A percentile compares a stretch with the other conserved stretches of the same genome.
Evolutionary conservation across 495 filamentous ascomycete species (phyloP).

Genomic region (Neurospora sp.): DNA sequence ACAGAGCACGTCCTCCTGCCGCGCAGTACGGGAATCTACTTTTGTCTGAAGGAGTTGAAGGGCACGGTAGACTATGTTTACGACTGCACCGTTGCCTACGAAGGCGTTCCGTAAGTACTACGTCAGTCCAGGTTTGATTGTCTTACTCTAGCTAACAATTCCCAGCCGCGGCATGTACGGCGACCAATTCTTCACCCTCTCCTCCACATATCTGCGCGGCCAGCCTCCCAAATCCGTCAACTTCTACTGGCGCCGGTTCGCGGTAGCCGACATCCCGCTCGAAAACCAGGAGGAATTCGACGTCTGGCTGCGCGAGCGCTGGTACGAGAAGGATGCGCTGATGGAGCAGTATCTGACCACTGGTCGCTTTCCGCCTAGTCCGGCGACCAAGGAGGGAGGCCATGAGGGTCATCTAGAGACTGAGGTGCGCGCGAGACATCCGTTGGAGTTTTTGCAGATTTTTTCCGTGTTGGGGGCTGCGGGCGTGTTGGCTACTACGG

Average conservation of each 20-base stretch:
- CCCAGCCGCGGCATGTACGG: slow-evolving; percentile 57
- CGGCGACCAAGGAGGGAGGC: slow-evolving; percentile 21
- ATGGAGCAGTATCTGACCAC: slow-evolving; percentile 60
- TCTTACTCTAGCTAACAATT: slow-evolving; percentile 4
- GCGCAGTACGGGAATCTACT: slow-evolving; percentile 64
- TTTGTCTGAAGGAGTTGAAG: slow-evolving; percentile 61
- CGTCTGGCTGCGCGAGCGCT: slow-evolving; percentile 62
- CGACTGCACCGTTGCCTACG: slow-evolving; percentile 79
- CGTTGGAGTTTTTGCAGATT: slow-evolving; percentile 42
- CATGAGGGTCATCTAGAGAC: slow-evolving; percentile 35
- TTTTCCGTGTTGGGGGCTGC: slow-evolving; percentile 33
- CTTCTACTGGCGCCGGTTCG: slow-evolving; percentile 73
- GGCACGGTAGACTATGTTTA: slow-evolving; percentile 70
- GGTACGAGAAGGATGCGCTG: slow-evolving; percentile 71
- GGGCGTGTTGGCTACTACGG: slow-evolving; percentile 23
- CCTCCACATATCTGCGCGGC: slow-evolving; percentile 64
- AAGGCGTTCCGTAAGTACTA: slow-evolving; percentile 57
- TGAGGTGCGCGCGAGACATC: slow-evolving; percentile 33
- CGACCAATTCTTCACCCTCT: slow-evolving; percentile 65
- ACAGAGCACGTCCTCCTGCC: slow-evolving; percentile 60
- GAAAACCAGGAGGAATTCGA: slow-evolving; percentile 54
- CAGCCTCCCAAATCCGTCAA: slow-evolving; percentile 74
- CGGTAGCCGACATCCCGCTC: slow-evolving; percentile 54
- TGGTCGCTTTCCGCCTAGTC: slow-evolving; percentile 53
- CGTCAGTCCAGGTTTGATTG: too few relatives aligned